Conservation (phyloP, 2,329 filamentous ascomycete genomes). For the Daldinia sp. region DNA sequence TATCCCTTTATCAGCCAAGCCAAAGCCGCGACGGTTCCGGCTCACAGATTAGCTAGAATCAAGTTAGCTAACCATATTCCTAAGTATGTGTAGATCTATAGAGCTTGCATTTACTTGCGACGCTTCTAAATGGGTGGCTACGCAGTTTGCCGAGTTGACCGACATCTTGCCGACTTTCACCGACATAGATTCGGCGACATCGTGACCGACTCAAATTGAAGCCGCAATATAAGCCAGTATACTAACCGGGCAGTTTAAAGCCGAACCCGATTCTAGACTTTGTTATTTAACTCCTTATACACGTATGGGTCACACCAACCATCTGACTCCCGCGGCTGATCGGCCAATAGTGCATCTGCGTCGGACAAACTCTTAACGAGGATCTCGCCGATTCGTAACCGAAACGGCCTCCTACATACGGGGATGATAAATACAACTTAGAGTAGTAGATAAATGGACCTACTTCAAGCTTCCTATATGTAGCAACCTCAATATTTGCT, state of each 20-base stretch:
- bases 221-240: background rate
- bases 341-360: background rate
- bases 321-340: background rate
- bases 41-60: background rate
- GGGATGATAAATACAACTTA: background rate
- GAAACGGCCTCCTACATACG: background rate
- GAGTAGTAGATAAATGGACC: background rate
- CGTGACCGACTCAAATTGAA: background rate
- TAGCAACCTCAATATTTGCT: background rate
- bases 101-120: background rate
- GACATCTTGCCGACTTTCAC: conserved; percentile 1
- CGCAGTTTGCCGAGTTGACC: conserved; percentile 1
- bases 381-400: background rate
- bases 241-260: background rate
- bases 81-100: background rate
- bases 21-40: background rate
- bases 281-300: background rate
- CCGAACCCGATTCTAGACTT: background rate
- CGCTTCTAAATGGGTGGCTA: background rate
- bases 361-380: background rate
- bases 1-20: background rate
- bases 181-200: background rate
- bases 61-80: background rate
- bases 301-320: background rate
- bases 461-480: background rate